phyloP scores from a whole-genome alignment of 768 basidiomycete genomes.

The Ramaria sp. region DNA sequence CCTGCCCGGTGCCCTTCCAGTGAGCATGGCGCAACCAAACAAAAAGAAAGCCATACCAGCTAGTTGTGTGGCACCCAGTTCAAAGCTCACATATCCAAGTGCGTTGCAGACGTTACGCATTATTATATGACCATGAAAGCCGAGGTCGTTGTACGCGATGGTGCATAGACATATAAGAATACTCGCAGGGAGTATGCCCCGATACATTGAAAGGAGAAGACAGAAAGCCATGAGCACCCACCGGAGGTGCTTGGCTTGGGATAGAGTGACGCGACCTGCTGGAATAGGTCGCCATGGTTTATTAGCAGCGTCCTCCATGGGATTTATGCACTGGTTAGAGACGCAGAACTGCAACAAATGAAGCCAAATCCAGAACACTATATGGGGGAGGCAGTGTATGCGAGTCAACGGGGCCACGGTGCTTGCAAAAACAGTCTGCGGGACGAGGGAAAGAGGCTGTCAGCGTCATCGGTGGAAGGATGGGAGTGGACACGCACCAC shows the following conservation, averaged over 20 bases:
- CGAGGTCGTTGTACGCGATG: slow-evolving; percentile 6
- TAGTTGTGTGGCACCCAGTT: slow-evolving; percentile 8
- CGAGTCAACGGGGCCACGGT: slow-evolving; percentile 1
- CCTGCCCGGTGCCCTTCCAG: background rate
- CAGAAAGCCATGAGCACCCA: slow-evolving; percentile 16
- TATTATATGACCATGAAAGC: slow-evolving; percentile 6
- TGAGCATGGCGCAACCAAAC: background rate
- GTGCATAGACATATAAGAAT: slow-evolving; percentile 7
- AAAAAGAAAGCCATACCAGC: background rate
- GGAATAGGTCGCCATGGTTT: slow-evolving; percentile 24
- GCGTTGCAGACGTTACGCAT: slow-evolving; percentile 8
- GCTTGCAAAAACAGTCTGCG: slow-evolving; percentile 7
- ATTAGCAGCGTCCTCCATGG: slow-evolving; percentile 20
- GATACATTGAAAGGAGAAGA: slow-evolving; percentile 14
- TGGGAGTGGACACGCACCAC: slow-evolving; percentile 12
- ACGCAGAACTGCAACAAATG: slow-evolving; percentile 21
- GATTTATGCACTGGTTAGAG: slow-evolving; percentile 20
- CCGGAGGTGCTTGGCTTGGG: slow-evolving; percentile 6
- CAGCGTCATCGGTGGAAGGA: background rate
- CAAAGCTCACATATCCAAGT: slow-evolving; percentile 7
- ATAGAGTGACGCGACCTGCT: slow-evolving; percentile 17
- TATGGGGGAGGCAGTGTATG: slow-evolving; percentile 2
- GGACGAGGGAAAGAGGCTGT: background rate
- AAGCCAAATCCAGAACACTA: slow-evolving; percentile 22
- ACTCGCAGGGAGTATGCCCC: slow-evolving; percentile 6